Evolutionary conservation across 352 stramenopile species (phyloP).

Genomic region (Globisporangium nagaii): DNA sequence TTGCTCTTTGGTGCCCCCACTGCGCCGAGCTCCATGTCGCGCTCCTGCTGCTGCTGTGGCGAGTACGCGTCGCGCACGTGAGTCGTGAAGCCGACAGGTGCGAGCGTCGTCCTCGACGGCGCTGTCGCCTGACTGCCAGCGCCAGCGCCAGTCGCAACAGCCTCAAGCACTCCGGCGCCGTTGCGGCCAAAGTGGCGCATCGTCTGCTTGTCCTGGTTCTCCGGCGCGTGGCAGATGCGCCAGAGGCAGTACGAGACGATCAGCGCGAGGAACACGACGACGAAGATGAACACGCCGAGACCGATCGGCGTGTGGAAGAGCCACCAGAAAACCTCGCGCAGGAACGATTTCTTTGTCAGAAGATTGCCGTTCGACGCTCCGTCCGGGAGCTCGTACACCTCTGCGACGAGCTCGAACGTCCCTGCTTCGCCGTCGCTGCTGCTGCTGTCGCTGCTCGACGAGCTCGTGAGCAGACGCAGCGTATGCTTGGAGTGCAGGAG

Average conservation of each 20-base stretch:
- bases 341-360: constrained; percentile 51
- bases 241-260: constrained; percentile 48
- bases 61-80: not conserved
- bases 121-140: not conserved
- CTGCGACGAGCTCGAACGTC: constrained; percentile 35
- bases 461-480: constrained; percentile 3
- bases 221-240: constrained; percentile 45
- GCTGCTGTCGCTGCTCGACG: not conserved
- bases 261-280: constrained; percentile 29
- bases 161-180: not conserved
- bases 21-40: constrained; percentile 11
- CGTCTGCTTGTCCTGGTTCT: constrained; percentile 59
- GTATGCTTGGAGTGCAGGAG: constrained; percentile 3
- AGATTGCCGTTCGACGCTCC: constrained; percentile 8
- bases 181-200: constrained; percentile 14
- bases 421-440: not conserved
- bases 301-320: constrained; percentile 38
- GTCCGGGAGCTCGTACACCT: constrained; percentile 29
- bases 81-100: not conserved
- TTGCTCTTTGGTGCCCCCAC: not conserved
- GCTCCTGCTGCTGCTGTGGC: not conserved
- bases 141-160: not conserved
- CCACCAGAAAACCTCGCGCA: constrained; percentile 37
- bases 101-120: not conserved
- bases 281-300: constrained; percentile 41